Conservation (phyloP, 441 rosid genomes). For the Biscutella laevigata region DNA sequence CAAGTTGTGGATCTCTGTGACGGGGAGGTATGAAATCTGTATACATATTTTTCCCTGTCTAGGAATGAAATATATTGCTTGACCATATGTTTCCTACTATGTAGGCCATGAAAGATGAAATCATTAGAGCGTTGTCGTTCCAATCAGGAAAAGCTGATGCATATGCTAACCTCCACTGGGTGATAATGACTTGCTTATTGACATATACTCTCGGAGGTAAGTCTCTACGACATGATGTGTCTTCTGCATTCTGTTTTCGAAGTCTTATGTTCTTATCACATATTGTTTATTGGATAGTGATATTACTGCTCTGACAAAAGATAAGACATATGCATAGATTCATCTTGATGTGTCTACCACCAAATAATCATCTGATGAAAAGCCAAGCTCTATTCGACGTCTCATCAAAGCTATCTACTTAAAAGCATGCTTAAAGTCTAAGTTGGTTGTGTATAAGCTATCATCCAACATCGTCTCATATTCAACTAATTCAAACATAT, state of each 20-base stretch:
- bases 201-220: constrained; percentile 91
- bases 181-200: constrained; percentile 88
- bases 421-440: background rate
- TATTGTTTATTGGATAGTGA: constrained; percentile 47
- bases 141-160: constrained; percentile 87
- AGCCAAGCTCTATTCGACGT: background rate
- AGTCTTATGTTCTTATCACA: constrained; percentile 10
- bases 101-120: constrained; percentile 88
- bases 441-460: background rate
- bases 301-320: constrained; percentile 94
- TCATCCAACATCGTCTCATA: background rate
- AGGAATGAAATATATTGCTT: background rate
- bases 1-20: constrained; percentile 78
- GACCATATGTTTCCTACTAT: constrained; percentile 10
- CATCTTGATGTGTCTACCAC: constrained; percentile 84
- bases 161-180: constrained; percentile 88
- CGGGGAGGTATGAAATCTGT: constrained; percentile 36
- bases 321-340: constrained; percentile 84
- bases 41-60: background rate
- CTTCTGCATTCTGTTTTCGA: background rate
- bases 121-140: constrained; percentile 70
- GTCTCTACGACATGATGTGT: background rate
- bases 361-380: constrained; percentile 46
- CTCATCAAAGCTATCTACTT: background rate
- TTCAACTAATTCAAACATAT: background rate